Evolutionary conservation across 441 rosid genomes (phyloP).

Genomic region (Brassica hybrid): DNA sequence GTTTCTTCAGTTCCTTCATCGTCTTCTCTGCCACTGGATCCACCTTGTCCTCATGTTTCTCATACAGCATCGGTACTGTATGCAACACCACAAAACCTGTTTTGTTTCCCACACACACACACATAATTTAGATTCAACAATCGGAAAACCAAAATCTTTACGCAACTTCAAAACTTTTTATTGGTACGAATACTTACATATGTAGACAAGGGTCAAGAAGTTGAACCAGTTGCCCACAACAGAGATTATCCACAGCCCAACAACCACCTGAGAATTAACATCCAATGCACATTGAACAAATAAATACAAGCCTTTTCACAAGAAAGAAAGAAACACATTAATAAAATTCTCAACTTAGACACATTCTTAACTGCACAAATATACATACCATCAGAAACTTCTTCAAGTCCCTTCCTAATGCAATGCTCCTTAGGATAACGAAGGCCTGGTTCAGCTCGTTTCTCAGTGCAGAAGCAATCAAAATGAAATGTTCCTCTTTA

Average conservation of each 20-base stretch:
- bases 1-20: constrained; percentile 65
- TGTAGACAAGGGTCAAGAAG: constrained; percentile 86
- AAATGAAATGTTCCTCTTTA: constrained; percentile 68
- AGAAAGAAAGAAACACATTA: too few species aligned
- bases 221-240: constrained; percentile 79
- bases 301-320: too few species aligned
- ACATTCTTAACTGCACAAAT: background rate
- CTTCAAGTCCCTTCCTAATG: constrained; percentile 76
- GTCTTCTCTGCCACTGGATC: constrained; percentile 87
- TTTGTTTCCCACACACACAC: background rate
- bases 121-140: constrained; percentile 9
- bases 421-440: constrained; percentile 57
- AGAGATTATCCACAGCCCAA: constrained; percentile 72
- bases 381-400: constrained; percentile 60
- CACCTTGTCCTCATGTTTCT: constrained; percentile 81
- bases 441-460: constrained; percentile 63
- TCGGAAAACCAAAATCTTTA: background rate
- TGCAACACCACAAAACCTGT: constrained; percentile 70
- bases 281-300: background rate
- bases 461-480: constrained; percentile 66
- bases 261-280: constrained; percentile 57
- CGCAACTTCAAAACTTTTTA: background rate
- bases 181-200: constrained; percentile 36
- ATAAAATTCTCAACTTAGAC: background rate
- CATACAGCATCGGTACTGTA: constrained; percentile 75